phyloP scores from a whole-genome alignment of 1,284 basidiomycete species.

The Trichosporon coremiiforme region DNA sequence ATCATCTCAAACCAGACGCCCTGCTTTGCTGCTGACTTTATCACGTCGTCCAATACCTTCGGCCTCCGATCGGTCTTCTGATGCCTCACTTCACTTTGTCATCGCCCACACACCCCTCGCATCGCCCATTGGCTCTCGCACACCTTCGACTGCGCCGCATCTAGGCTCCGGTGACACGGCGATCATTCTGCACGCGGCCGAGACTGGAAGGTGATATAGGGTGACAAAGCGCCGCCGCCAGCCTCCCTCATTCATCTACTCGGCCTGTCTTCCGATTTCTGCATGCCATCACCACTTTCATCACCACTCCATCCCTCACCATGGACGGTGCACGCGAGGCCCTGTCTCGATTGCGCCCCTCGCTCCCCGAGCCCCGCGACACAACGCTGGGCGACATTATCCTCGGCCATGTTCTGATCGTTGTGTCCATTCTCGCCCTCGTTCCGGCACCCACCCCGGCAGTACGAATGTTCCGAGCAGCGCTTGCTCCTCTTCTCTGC shows the following conservation, averaged over 20 bases:
- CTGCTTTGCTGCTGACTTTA: not conserved
- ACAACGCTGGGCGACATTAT: slow-evolving; percentile 23
- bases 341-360: slow-evolving; percentile 19
- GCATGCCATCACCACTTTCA: not conserved
- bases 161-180: not conserved
- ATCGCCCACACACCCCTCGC: not conserved
- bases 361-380: slow-evolving; percentile 27
- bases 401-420: slow-evolving; percentile 22
- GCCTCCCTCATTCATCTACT: slow-evolving; percentile 2
- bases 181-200: slow-evolving; percentile 7
- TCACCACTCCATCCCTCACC: not conserved
- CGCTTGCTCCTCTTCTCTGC: slow-evolving; percentile 33
- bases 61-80: not conserved
- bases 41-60: not conserved
- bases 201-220: not conserved
- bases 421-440: slow-evolving; percentile 30
- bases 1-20: not conserved
- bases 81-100: not conserved
- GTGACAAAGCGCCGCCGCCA: not conserved
- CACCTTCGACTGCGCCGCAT: not conserved
- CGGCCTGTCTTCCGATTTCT: not conserved
- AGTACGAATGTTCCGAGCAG: slow-evolving; percentile 41
- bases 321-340: not conserved
- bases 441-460: slow-evolving; percentile 33
- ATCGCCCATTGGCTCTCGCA: not conserved